A percentile compares a stretch with the other conserved stretches of the same genome.
phyloP scores from a whole-genome alignment of 2,329 filamentous ascomycete genomes.

The Graphilbum ipis-grandicollis region DNA sequence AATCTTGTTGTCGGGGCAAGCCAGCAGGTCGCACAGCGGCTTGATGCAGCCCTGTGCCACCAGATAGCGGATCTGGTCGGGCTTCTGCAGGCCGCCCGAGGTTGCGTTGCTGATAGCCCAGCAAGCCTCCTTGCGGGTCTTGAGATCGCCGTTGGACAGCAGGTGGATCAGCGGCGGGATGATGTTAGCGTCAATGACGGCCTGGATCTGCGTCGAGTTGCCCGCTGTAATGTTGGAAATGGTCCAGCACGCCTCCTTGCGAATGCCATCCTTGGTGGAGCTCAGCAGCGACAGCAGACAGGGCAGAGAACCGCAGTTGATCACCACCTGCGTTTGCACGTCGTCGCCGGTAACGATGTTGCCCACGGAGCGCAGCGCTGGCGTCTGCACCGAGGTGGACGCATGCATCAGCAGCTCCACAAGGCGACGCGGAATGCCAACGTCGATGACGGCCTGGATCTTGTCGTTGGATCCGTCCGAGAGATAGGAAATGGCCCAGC shows the following conservation, averaged over 20 bases:
- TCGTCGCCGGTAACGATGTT: conserved; percentile 99
- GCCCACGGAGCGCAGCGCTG: conserved; percentile 87
- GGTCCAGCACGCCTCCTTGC: conserved; percentile 99
- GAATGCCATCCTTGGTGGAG: conserved; percentile 96
- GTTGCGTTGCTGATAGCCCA: conserved; percentile 99
- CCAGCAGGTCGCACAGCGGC: conserved; percentile 85
- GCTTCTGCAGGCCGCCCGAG: conserved; percentile 93
- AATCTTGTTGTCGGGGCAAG: conserved; percentile 98
- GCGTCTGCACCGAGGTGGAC: conserved; percentile 95
- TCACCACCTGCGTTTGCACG: conserved; percentile 97
- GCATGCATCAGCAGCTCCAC: conserved; percentile 97
- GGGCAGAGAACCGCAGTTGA: conserved; percentile 88
- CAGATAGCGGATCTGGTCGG: conserved; percentile 92
- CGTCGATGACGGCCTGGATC: conserved; percentile 97
- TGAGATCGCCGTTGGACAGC: conserved; percentile 90
- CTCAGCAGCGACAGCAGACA: conserved; percentile 86
- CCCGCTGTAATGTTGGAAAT: conserved; percentile 98
- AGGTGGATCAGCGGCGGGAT: conserved; percentile 93
- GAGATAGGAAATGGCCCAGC: conserved; percentile 98
- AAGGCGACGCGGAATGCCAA: conserved; percentile 85
- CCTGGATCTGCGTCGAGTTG: conserved; percentile 94
- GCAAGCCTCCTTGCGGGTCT: conserved; percentile 98
- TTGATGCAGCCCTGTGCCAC: conserved; percentile 92
- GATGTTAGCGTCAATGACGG: conserved; percentile 92
- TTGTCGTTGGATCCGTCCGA: conserved; percentile 98